Base-by-base conservation (phyloP, 495 filamentous ascomycete species). In the Annulohypoxylon stygium region DNA sequence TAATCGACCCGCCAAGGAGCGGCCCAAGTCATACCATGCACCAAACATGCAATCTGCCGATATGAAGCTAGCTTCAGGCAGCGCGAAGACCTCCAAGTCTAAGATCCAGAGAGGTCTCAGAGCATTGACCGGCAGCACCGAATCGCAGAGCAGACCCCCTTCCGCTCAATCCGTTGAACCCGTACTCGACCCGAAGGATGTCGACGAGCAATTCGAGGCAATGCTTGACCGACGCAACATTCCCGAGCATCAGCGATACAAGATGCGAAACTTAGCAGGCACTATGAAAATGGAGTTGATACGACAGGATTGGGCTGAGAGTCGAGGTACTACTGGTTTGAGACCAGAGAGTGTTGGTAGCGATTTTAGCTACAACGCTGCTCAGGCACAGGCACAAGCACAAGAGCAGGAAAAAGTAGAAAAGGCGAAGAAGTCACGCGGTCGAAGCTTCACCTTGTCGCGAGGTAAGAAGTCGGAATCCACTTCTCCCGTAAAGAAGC, bases 221-320 rank as follows among this genome's bases (percentile, higher is more conserved):
- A 93, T 93, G 87, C 76, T 93, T 55, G 93, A 97, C 81, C 88
- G 93, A 33, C 87, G 94, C 64, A 97, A 98, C 77, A 94, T 99
- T 60, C 95, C 96, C 18, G 91, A 96, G 71, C 92, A 97, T 67
- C 94, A 97, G 86, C 87, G 94, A 61, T 91, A 95, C 77, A 94
- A 94, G 81, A 97, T 99, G 93, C 89, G 96, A 33, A 93, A 89
- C 34, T 83, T 99, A 57, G 93, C 93, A 62, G 88, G 91, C 63
- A 92, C 91, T 30, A 93, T 99, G 81, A 99, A 99, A 81, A 91
- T 91, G 70, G 94, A 99, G 69, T 97, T 99, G 71, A 93, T 98
- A 75, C 88, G 91, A 68, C 93, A 97, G 76, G 92, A 97, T 76
- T 92, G 90, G 81, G 88, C 89, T 0, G 91, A 92, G 71, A 90